These are phyloP conservation scores for Mucor saturninus DNA, from an alignment of 371 early-diverging fungal species.

Conservation along the genomic window DNA sequence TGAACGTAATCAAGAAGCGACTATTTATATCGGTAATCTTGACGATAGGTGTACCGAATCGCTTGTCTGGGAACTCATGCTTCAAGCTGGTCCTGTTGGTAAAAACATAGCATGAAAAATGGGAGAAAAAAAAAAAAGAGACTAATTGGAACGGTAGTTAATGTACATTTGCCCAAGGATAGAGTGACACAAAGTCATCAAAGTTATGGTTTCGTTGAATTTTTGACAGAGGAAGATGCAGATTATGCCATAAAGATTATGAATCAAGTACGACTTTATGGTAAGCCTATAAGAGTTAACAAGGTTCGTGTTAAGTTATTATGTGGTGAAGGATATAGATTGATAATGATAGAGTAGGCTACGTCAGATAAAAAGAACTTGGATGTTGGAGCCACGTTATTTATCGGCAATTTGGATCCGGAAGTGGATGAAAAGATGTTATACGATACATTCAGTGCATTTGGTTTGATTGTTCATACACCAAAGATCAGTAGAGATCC, in stretches of 20 bases:
- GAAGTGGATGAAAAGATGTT: constrained; percentile 93
- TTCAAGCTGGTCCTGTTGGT: constrained; percentile 97
- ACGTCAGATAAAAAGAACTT: constrained; percentile 88
- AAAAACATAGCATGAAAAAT: constrained; percentile 22
- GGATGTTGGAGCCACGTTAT: constrained; percentile 96
- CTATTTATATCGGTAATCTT: constrained; percentile 96
- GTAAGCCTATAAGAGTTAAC: constrained; percentile 96
- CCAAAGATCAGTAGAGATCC: constrained; percentile 92
- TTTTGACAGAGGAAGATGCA: constrained; percentile 92
- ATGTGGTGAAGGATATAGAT: not conserved
- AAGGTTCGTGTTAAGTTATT: constrained; percentile 58
- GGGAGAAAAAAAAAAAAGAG: not conserved
- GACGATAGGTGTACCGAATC: constrained; percentile 95
- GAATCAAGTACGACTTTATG: constrained; percentile 95
- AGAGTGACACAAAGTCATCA: constrained; percentile 94
- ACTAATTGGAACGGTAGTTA: constrained; percentile 54
- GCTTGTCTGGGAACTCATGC: constrained; percentile 96
- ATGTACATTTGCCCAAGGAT: constrained; percentile 97
- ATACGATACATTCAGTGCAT: constrained; percentile 95
- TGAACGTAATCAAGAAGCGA: constrained; percentile 94
- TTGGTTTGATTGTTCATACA: constrained; percentile 88
- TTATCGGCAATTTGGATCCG: constrained; percentile 95
- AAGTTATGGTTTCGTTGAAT: constrained; percentile 97
- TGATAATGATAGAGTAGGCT: constrained; percentile 50
- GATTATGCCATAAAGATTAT: constrained; percentile 96